A percentile compares a stretch with the other conserved stretches of the same genome.
These are phyloP conservation scores for Cenchrus americanus DNA, from an alignment of 176 grass and related monocot genomes.

Conservation along the genomic window DNA sequence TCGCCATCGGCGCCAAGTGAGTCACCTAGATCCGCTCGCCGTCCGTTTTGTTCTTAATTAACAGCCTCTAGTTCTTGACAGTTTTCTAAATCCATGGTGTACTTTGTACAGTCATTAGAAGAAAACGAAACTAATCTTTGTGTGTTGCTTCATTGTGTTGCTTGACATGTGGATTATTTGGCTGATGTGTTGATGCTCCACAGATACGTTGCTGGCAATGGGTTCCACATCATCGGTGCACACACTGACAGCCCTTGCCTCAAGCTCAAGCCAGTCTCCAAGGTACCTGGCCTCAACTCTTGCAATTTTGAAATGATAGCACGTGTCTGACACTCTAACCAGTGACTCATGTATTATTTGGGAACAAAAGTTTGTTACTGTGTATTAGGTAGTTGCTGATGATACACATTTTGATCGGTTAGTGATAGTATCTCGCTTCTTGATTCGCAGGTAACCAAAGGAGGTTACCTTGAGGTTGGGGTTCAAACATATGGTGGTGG, in stretches of 20 bases:
- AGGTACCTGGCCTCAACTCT: constrained; percentile 47
- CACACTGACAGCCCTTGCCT: constrained; percentile 97
- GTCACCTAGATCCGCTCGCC: constrained; percentile 28
- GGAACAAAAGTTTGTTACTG: background rate
- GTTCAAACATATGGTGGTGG: constrained; percentile 95
- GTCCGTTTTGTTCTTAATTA: constrained; percentile 10
- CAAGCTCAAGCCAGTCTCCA: constrained; percentile 89
- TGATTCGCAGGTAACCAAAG: constrained; percentile 72
- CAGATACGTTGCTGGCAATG: constrained; percentile 88
- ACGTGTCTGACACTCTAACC: background rate
- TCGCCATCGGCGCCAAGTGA: constrained; percentile 85
- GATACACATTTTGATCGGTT: constrained; percentile 1
- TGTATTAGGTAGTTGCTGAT: background rate
- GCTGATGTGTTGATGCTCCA: constrained; percentile 34
- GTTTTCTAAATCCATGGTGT: background rate
- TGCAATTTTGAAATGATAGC: too few relatives aligned
- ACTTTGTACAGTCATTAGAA: background rate
- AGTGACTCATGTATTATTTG: background rate
- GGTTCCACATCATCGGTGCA: constrained; percentile 85
- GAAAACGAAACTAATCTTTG: background rate
- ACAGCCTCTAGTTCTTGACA: background rate
- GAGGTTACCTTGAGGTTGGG: constrained; percentile 89
- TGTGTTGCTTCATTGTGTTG: background rate
- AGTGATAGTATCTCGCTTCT: constrained; percentile 4
- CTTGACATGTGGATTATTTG: constrained; percentile 24